These are phyloP conservation scores for Hansenula lynferdii DNA, from an alignment of 1,139 yeast genomes.

Conservation along the genomic window DNA sequence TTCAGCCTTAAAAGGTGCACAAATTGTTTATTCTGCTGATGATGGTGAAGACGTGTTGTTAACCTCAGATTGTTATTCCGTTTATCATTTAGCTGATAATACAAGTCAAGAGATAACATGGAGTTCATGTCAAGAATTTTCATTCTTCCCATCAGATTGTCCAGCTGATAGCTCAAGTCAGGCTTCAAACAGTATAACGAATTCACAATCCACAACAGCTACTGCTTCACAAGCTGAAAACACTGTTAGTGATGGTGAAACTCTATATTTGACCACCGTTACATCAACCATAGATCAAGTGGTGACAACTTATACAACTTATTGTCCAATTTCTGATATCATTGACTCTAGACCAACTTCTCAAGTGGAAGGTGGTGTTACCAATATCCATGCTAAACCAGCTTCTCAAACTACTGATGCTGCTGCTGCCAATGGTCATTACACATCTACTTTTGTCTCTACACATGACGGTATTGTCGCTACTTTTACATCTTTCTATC, in stretches of 20 bases:
- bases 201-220: constrained; percentile 3
- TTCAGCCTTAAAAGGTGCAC: constrained; percentile 12
- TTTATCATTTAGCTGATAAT: constrained; percentile 15
- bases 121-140: constrained; percentile 20
- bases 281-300: constrained; percentile 11
- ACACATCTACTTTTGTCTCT: neutral
- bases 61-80: constrained; percentile 20
- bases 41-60: constrained; percentile 12
- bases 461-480: neutral
- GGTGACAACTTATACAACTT: constrained; percentile 16
- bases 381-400: constrained; percentile 3
- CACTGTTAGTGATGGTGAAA: constrained; percentile 7
- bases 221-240: constrained; percentile 2
- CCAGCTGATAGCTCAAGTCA: constrained; percentile 1
- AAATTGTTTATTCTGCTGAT: constrained; percentile 17
- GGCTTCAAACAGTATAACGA: constrained; percentile 1
- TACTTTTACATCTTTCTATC: neutral
- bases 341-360: constrained; percentile 4
- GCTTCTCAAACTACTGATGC: constrained; percentile 1
- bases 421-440: neutral
- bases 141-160: constrained; percentile 17
- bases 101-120: constrained; percentile 13
- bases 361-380: neutral
- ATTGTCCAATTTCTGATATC: constrained; percentile 14
- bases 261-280: constrained; percentile 13